Base-by-base conservation (phyloP, 306 rosid species). In the Corylus avellana region DNA sequence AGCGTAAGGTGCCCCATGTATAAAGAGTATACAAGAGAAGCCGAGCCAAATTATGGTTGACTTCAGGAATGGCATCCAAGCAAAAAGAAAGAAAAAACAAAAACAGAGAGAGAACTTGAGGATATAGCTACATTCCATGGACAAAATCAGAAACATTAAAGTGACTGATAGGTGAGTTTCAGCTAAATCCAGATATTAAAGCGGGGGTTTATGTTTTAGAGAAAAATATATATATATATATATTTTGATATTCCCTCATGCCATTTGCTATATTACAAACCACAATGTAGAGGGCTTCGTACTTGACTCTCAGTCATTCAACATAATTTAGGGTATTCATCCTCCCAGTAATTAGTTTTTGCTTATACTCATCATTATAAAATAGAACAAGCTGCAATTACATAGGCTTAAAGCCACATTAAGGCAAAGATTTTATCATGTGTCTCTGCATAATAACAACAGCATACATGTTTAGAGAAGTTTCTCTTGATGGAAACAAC, bases 331-430 rank as follows among this genome's bases (percentile, higher is more conserved):
- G 10, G 9, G 12, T 25, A 20, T 39, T 39, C 44, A 39, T 5
- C 44, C 44, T 39, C 6, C 64, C 64, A 58, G 35, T 9, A 58
- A 39, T 39, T 39, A 22, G 27, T 58, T 27, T 27, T 62, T 62
- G 44, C 44, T 32, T 32, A 32, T 62, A 37, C 7, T 12, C 44
- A 27, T 29, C 14, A 1, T 62, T 29, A 32, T 32, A 62, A 62
- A 62, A 32, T 13, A 14, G 44, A 29, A 62, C 46, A 62, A 29
- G 42, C 4, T 14, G 37, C 20, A 66, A 66, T 66, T 66, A 37
- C n/a, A 66, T 66, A 37, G 71, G 48, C 37, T 66, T 66, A 66
- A 49, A 62, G 71, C 25, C 47, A 66, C 37, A 66, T 37, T 17
- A 35, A 37, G 71, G 37, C 49, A 37, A 37, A 66, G 25, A 17